Conservation (phyloP, 2,329 filamentous ascomycete species). For the Bipolaris gigantea region DNA sequence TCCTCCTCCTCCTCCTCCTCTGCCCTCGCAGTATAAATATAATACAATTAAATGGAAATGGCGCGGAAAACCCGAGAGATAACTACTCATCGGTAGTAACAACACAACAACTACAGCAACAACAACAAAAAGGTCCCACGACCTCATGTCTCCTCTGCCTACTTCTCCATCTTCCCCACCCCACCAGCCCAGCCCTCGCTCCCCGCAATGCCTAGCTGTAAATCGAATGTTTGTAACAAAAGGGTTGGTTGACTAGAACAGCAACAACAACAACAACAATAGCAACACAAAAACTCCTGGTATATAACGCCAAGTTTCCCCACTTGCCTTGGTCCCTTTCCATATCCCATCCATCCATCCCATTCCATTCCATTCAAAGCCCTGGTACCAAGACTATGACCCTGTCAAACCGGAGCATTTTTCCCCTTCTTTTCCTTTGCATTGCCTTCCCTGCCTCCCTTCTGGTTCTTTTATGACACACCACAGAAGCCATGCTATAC, state of each 20-base stretch:
- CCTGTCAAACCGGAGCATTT: not conserved
- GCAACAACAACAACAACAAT: not conserved
- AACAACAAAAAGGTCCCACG: not conserved
- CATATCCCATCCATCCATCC: not conserved
- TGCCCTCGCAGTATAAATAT: not conserved
- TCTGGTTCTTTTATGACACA: not conserved
- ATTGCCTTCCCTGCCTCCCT: not conserved
- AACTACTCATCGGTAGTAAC: not conserved
- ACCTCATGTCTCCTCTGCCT: not conserved
- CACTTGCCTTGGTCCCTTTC: not conserved
- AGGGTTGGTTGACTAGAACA: not conserved
- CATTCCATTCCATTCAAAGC: not conserved
- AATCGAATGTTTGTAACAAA: not conserved
- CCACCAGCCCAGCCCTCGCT: not conserved
- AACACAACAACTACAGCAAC: not conserved
- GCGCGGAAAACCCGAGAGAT: not conserved
- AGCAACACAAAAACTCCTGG: not conserved
- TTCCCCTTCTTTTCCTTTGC: not conserved
- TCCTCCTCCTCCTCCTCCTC: no score
- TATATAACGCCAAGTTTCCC: not conserved
- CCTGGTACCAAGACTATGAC: not conserved
- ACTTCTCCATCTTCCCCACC: not conserved
- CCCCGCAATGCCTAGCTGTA: not conserved
- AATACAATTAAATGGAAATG: not conserved
- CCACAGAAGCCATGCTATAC: not conserved